Evolutionary conservation across 1,284 basidiomycete species (phyloP).

Genomic region (Rhodotorula glutinis): DNA sequence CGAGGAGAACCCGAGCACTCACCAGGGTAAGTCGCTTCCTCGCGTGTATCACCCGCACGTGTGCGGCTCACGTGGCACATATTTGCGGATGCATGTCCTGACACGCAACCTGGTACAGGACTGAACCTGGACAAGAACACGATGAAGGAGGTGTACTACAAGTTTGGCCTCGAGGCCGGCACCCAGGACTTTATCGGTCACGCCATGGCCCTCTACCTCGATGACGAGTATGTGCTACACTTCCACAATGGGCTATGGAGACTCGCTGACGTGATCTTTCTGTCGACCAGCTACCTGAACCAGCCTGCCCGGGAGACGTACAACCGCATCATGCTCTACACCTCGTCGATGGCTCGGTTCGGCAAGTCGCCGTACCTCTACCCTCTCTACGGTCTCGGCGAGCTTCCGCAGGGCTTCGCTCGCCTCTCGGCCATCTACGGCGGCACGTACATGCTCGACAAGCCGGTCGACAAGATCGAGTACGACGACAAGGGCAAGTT

Average conservation of each 20-base stretch:
- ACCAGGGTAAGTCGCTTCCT: conserved; percentile 67
- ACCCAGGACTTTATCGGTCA: conserved; percentile 99
- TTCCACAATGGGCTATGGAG: too few species aligned
- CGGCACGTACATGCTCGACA: conserved; percentile 99
- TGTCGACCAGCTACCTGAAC: conserved; percentile 89
- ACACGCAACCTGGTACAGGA: too few species aligned
- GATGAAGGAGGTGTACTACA: conserved; percentile 92
- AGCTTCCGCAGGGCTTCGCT: conserved; percentile 97
- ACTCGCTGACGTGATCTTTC: too few species aligned
- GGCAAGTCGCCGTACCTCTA: conserved; percentile 99
- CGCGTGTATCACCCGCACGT: background rate
- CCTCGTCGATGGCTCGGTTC: conserved; percentile 97
- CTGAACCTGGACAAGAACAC: conserved; percentile 79
- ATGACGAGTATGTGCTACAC: conserved; percentile 76
- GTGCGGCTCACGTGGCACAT: too few species aligned
- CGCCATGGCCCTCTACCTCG: conserved; percentile 97
- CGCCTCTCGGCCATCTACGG: conserved; percentile 98
- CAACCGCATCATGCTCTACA: conserved; percentile 95
- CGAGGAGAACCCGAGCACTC: conserved; percentile 88
- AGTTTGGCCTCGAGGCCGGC: conserved; percentile 94
- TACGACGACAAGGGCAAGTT: conserved; percentile 84
- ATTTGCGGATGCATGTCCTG: too few species aligned
- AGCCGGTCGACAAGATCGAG: conserved; percentile 86
- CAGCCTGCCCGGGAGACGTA: conserved; percentile 87
- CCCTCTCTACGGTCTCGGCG: conserved; percentile 96